Evolutionary conservation across 2,329 filamentous ascomycete genomes (phyloP).

Genomic region (Huntiella abstrusa): DNA sequence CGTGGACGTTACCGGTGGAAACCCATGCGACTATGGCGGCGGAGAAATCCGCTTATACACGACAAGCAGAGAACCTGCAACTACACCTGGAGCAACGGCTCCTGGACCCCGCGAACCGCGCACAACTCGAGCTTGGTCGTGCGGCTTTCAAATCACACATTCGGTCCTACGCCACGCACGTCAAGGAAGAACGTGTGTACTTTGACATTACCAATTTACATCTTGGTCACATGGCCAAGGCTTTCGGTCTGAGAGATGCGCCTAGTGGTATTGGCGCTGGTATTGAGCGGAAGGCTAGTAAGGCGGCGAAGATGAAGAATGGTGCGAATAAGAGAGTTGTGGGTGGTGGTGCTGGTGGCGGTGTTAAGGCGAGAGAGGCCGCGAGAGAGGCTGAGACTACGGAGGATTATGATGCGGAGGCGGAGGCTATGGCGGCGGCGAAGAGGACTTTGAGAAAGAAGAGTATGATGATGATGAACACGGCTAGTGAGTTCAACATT

Average conservation of each 20-base stretch:
- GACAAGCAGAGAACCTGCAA: slow-evolving; percentile 37
- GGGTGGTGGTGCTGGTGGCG: slow-evolving; percentile 19
- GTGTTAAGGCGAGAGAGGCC: slow-evolving; percentile 21
- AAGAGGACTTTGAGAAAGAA: slow-evolving; percentile 38
- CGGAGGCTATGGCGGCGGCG: slow-evolving; percentile 22
- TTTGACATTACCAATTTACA: slow-evolving; percentile 90
- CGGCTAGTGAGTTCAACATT: slow-evolving; percentile 49
- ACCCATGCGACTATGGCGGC: slow-evolving; percentile 32
- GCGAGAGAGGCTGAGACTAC: slow-evolving; percentile 12
- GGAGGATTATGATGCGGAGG: slow-evolving; percentile 16
- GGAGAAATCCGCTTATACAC: slow-evolving; percentile 26
- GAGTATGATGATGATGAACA: slow-evolving; percentile 46
- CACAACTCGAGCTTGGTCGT: slow-evolving; percentile 60
- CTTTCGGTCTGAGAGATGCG: slow-evolving; percentile 74
- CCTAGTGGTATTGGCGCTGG: slow-evolving; percentile 61
- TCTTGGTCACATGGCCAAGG: slow-evolving; percentile 83
- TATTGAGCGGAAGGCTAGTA: slow-evolving; percentile 26
- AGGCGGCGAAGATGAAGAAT: slow-evolving; percentile 17
- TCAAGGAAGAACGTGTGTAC: slow-evolving; percentile 62
- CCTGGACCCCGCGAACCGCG: slow-evolving; percentile 31
- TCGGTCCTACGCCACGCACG: slow-evolving; percentile 84
- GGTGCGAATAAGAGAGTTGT: not conserved
- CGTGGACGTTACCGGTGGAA: slow-evolving; percentile 50
- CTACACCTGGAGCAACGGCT: slow-evolving; percentile 41
- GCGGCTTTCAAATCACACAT: slow-evolving; percentile 84